These are phyloP conservation scores for Aspergillus caelatus DNA, from an alignment of 2,329 filamentous ascomycete species.

Conservation along the genomic window DNA sequence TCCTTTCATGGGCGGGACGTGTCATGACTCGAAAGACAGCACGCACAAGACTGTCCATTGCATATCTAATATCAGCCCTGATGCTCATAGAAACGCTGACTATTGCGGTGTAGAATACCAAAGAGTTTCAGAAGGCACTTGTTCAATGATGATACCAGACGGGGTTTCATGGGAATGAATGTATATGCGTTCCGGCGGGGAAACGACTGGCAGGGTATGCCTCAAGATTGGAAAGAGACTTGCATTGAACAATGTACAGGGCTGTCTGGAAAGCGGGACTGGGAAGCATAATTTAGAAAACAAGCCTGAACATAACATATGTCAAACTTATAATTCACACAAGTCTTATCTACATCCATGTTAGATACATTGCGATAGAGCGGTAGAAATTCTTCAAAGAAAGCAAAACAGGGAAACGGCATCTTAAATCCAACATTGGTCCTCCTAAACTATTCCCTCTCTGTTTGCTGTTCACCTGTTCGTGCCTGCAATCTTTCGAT, in stretches of 20 bases:
- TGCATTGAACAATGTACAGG: background rate
- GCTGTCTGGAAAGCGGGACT: background rate
- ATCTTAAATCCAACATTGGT: background rate
- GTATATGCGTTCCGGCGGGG: conserved; percentile 8
- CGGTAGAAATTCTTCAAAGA: background rate
- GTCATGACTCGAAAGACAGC: background rate
- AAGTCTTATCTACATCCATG: background rate
- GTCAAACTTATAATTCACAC: background rate
- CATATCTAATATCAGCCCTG: background rate
- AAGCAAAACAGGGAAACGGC: background rate
- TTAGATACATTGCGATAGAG: background rate
- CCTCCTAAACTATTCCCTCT: background rate
- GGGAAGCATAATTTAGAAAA: background rate
- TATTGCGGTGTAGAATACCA: background rate
- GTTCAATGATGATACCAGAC: conserved; percentile 10
- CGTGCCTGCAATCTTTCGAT: conserved; percentile 16
- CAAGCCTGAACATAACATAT: background rate
- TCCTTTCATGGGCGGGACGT: background rate
- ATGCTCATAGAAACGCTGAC: background rate
- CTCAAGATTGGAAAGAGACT: conserved; percentile 5
- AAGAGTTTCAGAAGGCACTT: conserved; percentile 8
- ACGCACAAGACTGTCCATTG: background rate
- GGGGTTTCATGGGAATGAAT: conserved; percentile 2
- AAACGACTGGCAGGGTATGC: background rate
- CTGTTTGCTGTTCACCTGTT: background rate